Conservation (phyloP, 2,329 filamentous ascomycete genomes). For the Xylariaceae sp. region DNA sequence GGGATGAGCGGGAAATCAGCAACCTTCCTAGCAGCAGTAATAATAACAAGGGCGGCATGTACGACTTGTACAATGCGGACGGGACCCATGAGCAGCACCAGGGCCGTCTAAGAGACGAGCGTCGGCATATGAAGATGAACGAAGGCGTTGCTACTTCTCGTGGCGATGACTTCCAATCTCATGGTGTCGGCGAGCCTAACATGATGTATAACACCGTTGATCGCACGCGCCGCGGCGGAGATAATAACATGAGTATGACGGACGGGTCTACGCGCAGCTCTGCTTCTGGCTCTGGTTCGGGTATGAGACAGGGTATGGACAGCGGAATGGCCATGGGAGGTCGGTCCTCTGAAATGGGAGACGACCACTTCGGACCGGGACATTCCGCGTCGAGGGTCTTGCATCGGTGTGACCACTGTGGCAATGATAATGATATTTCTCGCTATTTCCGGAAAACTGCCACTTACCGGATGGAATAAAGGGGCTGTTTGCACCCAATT, state of each 20-base stretch:
- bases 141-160: background rate
- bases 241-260: background rate
- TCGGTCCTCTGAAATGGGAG: background rate
- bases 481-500: background rate
- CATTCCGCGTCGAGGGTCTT: slow-evolving; percentile 20
- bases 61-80: background rate
- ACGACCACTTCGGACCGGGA: slow-evolving; percentile 18
- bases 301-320: background rate
- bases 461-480: slow-evolving; percentile 19
- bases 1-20: background rate
- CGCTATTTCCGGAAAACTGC: slow-evolving; percentile 22
- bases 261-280: background rate
- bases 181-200: background rate
- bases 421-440: slow-evolving; percentile 21
- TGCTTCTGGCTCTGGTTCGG: background rate
- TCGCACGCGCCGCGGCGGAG: background rate
- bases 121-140: background rate
- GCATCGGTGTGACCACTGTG: slow-evolving; percentile 20
- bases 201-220: background rate
- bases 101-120: background rate
- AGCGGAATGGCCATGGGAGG: background rate
- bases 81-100: background rate
- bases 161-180: background rate
- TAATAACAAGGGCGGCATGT: background rate
- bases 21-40: too few species aligned